phyloP scores from a whole-genome alignment of 1,139 yeast genomes.

The Torulaspora globosa region DNA sequence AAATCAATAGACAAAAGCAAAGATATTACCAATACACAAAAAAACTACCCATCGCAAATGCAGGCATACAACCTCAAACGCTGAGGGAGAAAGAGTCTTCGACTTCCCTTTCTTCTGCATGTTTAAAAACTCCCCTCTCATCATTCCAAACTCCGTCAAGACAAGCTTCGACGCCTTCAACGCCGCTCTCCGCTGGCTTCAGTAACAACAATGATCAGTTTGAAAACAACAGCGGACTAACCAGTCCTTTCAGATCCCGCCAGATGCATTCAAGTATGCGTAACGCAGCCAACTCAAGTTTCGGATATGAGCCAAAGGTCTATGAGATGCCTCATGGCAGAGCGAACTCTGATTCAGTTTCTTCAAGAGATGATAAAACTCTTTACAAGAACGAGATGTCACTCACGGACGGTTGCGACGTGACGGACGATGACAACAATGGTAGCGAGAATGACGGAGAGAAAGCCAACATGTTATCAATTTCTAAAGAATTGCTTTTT shows the following conservation, averaged over 20 bases:
- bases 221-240: constrained; percentile 7
- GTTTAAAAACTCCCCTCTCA: constrained; percentile 27
- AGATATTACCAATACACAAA: constrained; percentile 33
- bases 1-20: constrained; percentile 35
- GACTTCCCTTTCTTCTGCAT: constrained; percentile 19
- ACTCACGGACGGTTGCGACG: constrained; percentile 7
- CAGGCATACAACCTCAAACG: constrained; percentile 14
- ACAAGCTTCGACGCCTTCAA: constrained; percentile 3
- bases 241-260: constrained; percentile 12
- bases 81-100: constrained; percentile 19
- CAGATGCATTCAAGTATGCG: constrained; percentile 7
- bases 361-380: constrained; percentile 13
- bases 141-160: constrained; percentile 20
- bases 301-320: constrained; percentile 36
- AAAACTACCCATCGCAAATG: constrained; percentile 24
- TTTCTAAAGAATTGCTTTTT: constrained; percentile 28
- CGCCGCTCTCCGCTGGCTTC: constrained; percentile 13
- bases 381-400: constrained; percentile 7
- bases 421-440: constrained; percentile 1
- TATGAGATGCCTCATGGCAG: constrained; percentile 34
- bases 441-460: background rate
- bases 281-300: constrained; percentile 18
- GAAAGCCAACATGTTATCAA: constrained; percentile 2
- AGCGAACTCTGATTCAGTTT: constrained; percentile 7
- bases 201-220: background rate